Base-by-base conservation (phyloP, 1,284 basidiomycete genomes). In the Vanrija sp. region DNA sequence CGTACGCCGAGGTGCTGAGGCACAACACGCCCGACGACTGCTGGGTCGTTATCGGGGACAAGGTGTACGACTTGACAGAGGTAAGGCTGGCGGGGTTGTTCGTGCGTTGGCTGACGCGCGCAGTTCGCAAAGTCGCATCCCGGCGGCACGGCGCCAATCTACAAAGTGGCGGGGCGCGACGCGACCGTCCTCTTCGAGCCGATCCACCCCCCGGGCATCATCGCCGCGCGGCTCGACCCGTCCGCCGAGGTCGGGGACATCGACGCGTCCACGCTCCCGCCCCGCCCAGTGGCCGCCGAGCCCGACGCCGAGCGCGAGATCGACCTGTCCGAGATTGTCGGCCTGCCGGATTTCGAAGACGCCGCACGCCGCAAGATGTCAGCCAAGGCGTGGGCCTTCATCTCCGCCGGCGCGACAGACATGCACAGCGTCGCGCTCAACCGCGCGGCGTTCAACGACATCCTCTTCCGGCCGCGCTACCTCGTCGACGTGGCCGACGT, bases 311-410 rank as follows among this genome's bases (percentile, higher is more conserved):
- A 65, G 46, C 57, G 64, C 19, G 56, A 58, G 53, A 65, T 75
- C 24, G 61, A 65, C 12, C 54, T 76, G 19, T 63, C 54, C 12
- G 69, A 72, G 55, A 72, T 77, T 55, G 64, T 75, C 10, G 74
- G 74, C 5, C 42, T 76, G 20, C 73, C 73, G 6, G 75, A 77
- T 49, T 72, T 77, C 31, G 71, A 73, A 65, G 71, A 65, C 35
- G 73, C 73, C 3, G 75, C 73, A 3, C 57, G 64, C 24, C 49
- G 56, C 6, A 65, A 66, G 20, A 60, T 77, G 27, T 68, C 69
- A 1, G 51, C 60, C 15, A 76, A 75, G 54, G 75, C 75, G 23
- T 76, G 72, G 71, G 70, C 73, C 10, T 77, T 75, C 58, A 74
- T 75, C 61, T 66, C 65, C 1, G 67, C 68, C 4, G 75, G 75